Evolutionary conservation across 495 filamentous ascomycete species (phyloP).

Genomic region (Neurospora intermedia): DNA sequence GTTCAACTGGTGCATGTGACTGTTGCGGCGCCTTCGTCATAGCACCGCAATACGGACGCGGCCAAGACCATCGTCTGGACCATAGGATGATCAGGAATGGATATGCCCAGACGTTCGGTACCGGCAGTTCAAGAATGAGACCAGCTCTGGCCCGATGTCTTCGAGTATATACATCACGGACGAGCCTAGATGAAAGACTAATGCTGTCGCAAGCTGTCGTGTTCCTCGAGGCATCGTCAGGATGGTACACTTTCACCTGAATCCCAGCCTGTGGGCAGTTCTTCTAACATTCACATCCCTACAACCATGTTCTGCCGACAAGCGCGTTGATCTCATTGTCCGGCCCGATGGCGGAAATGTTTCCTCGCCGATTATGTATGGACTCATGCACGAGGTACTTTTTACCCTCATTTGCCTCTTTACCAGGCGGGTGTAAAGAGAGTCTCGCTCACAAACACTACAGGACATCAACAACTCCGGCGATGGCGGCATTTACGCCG

Average conservation of each 20-base stretch:
- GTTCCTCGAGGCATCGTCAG: not conserved
- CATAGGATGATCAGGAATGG: not conserved
- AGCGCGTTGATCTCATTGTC: constrained; percentile 19
- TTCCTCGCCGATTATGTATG: constrained; percentile 27
- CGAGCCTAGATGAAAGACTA: not conserved
- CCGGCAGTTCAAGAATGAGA: not conserved
- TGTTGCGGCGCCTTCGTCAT: not conserved
- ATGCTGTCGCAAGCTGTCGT: not conserved
- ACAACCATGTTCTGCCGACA: constrained; percentile 6
- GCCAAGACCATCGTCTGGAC: not conserved
- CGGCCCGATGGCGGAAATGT: constrained; percentile 26
- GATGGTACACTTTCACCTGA: not conserved
- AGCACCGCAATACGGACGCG: not conserved
- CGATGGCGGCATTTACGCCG: constrained; percentile 68
- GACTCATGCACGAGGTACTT: constrained; percentile 30
- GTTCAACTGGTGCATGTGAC: not conserved
- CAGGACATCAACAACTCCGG: constrained; percentile 66
- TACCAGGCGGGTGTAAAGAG: not conserved
- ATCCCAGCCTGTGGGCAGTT: not conserved
- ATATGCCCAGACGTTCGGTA: not conserved
- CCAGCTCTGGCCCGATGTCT: not conserved
- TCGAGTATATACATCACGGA: not conserved
- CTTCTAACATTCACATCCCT: not conserved
- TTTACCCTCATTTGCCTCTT: not conserved
- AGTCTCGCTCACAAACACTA: not conserved